Base-by-base conservation (phyloP, 192 early-diverging fungal species). In the Coemansia sp. region DNA sequence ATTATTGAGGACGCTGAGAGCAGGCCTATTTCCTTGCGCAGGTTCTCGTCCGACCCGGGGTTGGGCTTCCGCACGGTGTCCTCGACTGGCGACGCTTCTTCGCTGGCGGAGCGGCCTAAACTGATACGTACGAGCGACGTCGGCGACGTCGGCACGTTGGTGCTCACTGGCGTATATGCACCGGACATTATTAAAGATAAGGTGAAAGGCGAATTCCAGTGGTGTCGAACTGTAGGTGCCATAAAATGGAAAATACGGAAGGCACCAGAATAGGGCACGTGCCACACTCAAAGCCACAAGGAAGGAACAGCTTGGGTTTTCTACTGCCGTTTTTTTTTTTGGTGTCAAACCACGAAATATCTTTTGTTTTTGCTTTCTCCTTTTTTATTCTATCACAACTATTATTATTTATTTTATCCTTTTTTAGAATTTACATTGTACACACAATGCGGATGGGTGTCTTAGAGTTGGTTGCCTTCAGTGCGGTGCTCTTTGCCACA, bases 1-100 rank as follows among this genome's bases (percentile, higher is more conserved):
- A 93, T 88, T 9, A 93, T 81, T 0, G 84, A 87, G 3, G 89
- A 81, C 14, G 89, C 90, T 24, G 89, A 90, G 62, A 85, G 62
- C 1, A 83, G 71, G 11, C 80, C 80, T 27, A 81, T 81, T 64
- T 81, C 74, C 44, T 75, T 75, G 59, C 70, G 65, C 44, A 81
- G 59, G 13, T 68, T 68, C 16, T 73, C 74, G 31, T 81, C 74
- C 16, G 73, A 65, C n/a, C 41, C 64, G 13, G 62, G 31, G 8
- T 33, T 57, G 13, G 69, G 62, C 57, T 77, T 57, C 10, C 21
- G 54, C 54, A 34, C 50, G 19, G 46, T 16, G n/a, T 44, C 53
- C 10, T 57, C 65, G 31, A 14, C 31, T 33, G 40, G 29, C 6
- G 40, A 27, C n/a, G 36, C 37, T 42, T 17, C 54, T 17, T 34